Conservation (phyloP, 2,329 filamentous ascomycete species). For the Sporothrix luriei region DNA sequence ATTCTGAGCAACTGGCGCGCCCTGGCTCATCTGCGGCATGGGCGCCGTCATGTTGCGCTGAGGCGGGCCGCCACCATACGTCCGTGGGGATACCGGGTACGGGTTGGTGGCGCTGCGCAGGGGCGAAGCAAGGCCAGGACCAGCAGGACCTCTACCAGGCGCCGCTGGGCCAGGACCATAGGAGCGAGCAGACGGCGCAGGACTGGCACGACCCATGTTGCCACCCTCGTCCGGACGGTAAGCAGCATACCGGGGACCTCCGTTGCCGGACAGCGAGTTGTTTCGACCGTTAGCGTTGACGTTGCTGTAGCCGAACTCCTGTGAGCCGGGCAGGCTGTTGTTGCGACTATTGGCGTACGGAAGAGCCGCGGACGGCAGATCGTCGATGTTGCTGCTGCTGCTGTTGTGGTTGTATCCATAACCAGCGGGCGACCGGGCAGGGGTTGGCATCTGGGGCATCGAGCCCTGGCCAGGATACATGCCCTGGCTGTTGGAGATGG, state of each 20-base stretch:
- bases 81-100: not conserved
- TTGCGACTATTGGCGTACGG: conserved; percentile 7
- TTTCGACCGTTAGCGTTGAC: not conserved
- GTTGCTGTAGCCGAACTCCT: conserved; percentile 5
- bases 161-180: conserved; percentile 28
- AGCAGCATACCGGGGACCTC: conserved; percentile 24
- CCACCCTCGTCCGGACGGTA: conserved; percentile 4
- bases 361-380: not conserved
- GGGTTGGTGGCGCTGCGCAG: conserved; percentile 42
- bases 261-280: conserved; percentile 29
- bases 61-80: conserved; percentile 34
- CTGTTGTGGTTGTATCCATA: conserved; percentile 29
- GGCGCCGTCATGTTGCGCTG: conserved; percentile 45
- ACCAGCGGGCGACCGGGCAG: conserved; percentile 38
- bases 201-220: conserved; percentile 39
- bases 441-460: conserved; percentile 38
- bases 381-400: conserved; percentile 13
- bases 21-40: conserved; percentile 34
- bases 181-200: conserved; percentile 41
- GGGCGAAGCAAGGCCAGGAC: conserved; percentile 33
- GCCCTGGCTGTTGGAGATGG: conserved; percentile 36
- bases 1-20: not conserved
- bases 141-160: not conserved
- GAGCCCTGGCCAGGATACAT: conserved; percentile 38
- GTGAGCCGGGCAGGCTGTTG: conserved; percentile 14